These are phyloP conservation scores for Tieghemostelium lacteum DNA, from an alignment of 78 protist species.

Conservation along the genomic window DNA sequence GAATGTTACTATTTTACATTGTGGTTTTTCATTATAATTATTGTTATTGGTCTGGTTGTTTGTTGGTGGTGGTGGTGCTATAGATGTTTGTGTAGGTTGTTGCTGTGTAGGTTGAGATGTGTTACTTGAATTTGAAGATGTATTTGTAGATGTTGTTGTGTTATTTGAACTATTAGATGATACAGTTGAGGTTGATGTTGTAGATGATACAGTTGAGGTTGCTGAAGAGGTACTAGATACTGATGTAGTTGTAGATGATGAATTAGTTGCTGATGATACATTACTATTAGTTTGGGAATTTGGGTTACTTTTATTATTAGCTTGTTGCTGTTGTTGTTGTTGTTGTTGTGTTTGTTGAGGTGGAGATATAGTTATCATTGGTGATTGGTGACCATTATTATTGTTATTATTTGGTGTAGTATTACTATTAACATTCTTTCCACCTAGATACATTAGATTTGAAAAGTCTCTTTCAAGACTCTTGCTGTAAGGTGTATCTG, in stretches of 20 bases:
- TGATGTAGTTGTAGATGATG: background rate
- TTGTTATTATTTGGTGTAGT: background rate
- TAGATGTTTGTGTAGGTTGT: conserved; percentile 4
- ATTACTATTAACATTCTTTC: background rate
- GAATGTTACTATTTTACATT: conserved; percentile 79
- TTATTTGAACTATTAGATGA: background rate
- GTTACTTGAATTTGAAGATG: conserved; percentile 10
- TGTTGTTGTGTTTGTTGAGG: background rate
- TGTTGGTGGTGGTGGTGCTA: conserved; percentile 7
- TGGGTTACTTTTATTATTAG: background rate
- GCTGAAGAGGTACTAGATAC: background rate
- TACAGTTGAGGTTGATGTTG: background rate
- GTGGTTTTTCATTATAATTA: conserved; percentile 10
- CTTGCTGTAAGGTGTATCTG: conserved; percentile 52
- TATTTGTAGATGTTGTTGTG: conserved; percentile 5
- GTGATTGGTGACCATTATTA: background rate
- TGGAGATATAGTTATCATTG: conserved; percentile 2
- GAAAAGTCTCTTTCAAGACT: conserved; percentile 72
- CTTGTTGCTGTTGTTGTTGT: conserved; percentile 10
- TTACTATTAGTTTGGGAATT: background rate
- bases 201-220: background rate
- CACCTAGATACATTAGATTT: conserved; percentile 22
- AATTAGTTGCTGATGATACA: background rate
- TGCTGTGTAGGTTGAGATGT: background rate
- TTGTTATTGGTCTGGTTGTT: conserved; percentile 27